phyloP scores from a whole-genome alignment of 352 stramenopile genomes.

The Pythium apleroticum region DNA sequence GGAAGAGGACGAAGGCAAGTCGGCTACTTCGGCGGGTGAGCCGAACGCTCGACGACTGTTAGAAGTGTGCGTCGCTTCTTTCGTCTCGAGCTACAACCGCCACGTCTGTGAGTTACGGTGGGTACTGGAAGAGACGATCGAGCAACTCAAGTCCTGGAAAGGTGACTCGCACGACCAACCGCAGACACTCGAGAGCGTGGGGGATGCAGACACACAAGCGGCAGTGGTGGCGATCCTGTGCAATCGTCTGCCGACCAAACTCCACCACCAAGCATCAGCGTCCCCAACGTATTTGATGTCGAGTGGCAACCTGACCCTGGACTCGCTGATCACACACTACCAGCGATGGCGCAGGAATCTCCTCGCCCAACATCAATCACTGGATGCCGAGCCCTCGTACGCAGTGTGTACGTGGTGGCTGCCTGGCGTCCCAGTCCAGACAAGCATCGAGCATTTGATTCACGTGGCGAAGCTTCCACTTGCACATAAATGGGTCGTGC shows the following conservation, averaged over 20 bases:
- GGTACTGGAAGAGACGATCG: neutral
- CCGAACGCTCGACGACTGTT: neutral
- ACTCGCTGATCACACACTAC: conserved; percentile 17
- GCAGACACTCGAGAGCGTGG: conserved; percentile 10
- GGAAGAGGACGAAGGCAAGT: neutral
- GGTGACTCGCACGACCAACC: neutral
- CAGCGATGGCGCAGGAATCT: conserved; percentile 10
- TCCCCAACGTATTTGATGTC: conserved; percentile 11
- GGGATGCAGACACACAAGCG: neutral
- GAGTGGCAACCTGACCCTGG: conserved; percentile 12
- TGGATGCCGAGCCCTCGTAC: neutral
- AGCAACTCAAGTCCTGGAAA: conserved; percentile 13
- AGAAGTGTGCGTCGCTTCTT: neutral
- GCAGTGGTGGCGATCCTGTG: conserved; percentile 13
- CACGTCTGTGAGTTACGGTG: neutral
- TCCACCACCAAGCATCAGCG: neutral
- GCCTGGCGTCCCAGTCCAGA: neutral
- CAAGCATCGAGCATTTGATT: conserved; percentile 15
- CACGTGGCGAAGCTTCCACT: neutral
- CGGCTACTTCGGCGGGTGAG: neutral
- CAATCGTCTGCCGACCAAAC: conserved; percentile 12
- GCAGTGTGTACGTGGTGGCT: conserved; percentile 21
- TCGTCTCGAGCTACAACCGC: conserved; percentile 13
- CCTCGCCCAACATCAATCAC: neutral
- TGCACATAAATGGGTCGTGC: neutral